phyloP scores from a whole-genome alignment of 768 basidiomycete species.

The Podaxis mareebaensis region DNA sequence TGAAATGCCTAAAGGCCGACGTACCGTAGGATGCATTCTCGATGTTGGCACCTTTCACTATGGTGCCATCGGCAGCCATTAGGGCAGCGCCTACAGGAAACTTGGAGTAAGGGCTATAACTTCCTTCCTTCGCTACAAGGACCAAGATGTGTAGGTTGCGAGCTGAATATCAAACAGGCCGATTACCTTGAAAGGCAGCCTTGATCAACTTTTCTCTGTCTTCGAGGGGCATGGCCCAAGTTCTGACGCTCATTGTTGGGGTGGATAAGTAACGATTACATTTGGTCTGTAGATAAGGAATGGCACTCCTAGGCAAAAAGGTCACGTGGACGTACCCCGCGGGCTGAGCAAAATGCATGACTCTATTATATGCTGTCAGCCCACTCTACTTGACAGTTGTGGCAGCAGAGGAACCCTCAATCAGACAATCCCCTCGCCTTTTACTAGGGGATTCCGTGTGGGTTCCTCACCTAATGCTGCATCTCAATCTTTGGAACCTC shows the following conservation, averaged over 20 bases:
- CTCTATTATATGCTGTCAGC: not conserved
- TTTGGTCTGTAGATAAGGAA: not conserved
- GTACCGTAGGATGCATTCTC: constrained; percentile 95
- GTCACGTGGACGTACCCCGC: constrained; percentile 35
- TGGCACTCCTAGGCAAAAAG: not conserved
- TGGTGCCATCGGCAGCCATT: constrained; percentile 62
- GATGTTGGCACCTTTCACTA: constrained; percentile 87
- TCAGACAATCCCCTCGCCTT: constrained; percentile 57
- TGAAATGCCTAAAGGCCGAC: constrained; percentile 16
- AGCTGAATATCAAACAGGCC: not conserved
- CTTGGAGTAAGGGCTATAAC: constrained; percentile 86
- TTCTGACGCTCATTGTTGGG: constrained; percentile 8
- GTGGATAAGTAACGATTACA: constrained; percentile 16
- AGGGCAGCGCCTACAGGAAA: constrained; percentile 93
- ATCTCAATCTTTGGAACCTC: constrained; percentile 42
- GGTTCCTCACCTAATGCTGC: constrained; percentile 42
- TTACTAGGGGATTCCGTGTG: constrained; percentile 58
- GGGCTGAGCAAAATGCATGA: constrained; percentile 42
- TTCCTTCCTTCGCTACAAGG: constrained; percentile 59
- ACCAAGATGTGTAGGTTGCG: not conserved
- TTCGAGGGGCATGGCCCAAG: constrained; percentile 35
- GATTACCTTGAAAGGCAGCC: constrained; percentile 59
- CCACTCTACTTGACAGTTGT: not conserved
- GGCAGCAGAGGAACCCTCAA: constrained; percentile 48
- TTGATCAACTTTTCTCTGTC: constrained; percentile 52